Percentiles rank a stretch among this genome's conserved stretches.
phyloP scores from a whole-genome alignment of 2,329 filamentous ascomycete species.

The Hypoxylon sp. region DNA sequence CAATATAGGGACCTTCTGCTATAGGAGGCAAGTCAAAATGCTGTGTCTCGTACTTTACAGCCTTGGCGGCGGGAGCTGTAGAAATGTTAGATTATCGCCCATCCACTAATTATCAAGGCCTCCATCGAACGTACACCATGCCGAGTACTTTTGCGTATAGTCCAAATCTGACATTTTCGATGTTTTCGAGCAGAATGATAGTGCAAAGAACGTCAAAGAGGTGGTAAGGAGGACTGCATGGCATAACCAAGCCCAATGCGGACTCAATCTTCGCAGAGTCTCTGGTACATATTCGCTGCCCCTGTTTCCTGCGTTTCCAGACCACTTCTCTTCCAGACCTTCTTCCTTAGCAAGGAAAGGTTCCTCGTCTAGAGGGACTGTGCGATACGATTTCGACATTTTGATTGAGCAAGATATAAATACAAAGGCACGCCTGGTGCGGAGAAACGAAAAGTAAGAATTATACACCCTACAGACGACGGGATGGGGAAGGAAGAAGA shows the following conservation, averaged over 20 bases:
- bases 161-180: constrained; percentile 54
- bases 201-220: constrained; percentile 59
- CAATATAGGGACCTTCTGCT: constrained; percentile 67
- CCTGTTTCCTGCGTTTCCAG: constrained; percentile 45
- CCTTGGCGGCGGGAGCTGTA: constrained; percentile 63
- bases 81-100: constrained; percentile 18
- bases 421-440: constrained; percentile 53
- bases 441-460: constrained; percentile 40
- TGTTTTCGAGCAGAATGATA: constrained; percentile 59
- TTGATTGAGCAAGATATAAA: constrained; percentile 38
- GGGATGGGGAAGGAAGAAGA: constrained; percentile 27
- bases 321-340: constrained; percentile 47
- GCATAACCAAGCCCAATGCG: constrained; percentile 59
- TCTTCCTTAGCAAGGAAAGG: constrained; percentile 53
- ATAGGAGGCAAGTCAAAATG: constrained; percentile 65
- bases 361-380: constrained; percentile 58
- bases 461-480: constrained; percentile 27
- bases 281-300: constrained; percentile 35
- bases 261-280: constrained; percentile 44
- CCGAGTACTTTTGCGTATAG: constrained; percentile 60
- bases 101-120: not conserved
- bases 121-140: constrained; percentile 59
- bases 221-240: constrained; percentile 59
- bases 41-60: constrained; percentile 64
- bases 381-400: constrained; percentile 57